Evolutionary conservation across 2,329 filamentous ascomycete genomes (phyloP), one percentile per base, ranked within the genome.

Genomic region (Colletotrichum echinochloae): DNA sequence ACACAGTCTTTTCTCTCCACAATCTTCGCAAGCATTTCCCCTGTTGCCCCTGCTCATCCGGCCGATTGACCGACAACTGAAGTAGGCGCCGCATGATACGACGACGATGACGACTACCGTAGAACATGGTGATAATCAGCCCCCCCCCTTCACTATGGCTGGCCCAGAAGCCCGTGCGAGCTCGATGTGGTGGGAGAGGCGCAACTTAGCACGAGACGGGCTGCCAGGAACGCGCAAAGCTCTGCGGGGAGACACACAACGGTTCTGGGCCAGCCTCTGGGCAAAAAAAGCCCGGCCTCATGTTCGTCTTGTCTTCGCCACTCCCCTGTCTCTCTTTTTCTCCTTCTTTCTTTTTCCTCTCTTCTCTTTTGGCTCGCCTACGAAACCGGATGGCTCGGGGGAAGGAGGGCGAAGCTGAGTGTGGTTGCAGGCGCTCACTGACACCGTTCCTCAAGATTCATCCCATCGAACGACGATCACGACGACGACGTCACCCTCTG

Each of bases 321-420:
- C n/a, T n/a, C n/a, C n/a, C n/a, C n/a, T n/a, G n/a, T n/a, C n/a
- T n/a, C n/a, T n/a, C n/a, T n/a, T n/a, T n/a, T n/a, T n/a, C n/a
- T n/a, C n/a, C n/a, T n/a, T n/a, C 60, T 52, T 28, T 52, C 1
- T n/a, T n/a, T 46, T n/a, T 46, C 11, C 1, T 46, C 11, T 46
- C 14, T n/a, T 46, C 39, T 33, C 41, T 35, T 64, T 55, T 52
- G 49, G 57, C 49, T 68, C 54, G 41, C 30, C 28, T 33, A 41
- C 65, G 68, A 69, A 71, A 69, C 65, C 65, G 68, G 68, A 64
- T 69, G 68, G 65, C 65, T 59, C 68, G 65, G 65, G 49, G n/a
- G n/a, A n/a, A n/a, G n/a, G n/a, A n/a, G n/a, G 59, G 48, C 60
- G 67, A 60, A 37, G 52, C 65, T 71, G 59, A 14, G 28, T 18